These are phyloP conservation scores for Pseudopithomyces maydicus DNA, from an alignment of 2,329 filamentous ascomycete species.

Conservation along the genomic window DNA sequence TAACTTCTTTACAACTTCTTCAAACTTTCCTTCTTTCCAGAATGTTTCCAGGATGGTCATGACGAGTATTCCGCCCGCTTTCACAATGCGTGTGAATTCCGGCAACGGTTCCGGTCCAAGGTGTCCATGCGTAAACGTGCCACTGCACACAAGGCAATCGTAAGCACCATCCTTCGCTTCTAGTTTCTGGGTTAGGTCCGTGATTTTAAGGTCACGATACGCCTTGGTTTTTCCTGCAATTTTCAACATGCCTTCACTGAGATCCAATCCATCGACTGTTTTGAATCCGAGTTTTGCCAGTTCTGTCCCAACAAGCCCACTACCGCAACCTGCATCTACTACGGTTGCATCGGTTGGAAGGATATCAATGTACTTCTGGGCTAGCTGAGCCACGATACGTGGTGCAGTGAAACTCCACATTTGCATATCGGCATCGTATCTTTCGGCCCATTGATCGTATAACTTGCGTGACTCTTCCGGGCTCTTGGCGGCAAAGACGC, in stretches of 20 bases:
- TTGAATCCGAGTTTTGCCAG: constrained; percentile 52
- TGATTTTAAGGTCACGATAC: constrained; percentile 53
- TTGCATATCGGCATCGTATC: constrained; percentile 51
- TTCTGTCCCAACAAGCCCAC: constrained; percentile 57
- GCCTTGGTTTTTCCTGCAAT: constrained; percentile 55
- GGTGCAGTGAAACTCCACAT: constrained; percentile 51
- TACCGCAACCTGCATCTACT: constrained; percentile 63
- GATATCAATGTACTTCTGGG: constrained; percentile 20
- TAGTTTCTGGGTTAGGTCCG: constrained; percentile 55
- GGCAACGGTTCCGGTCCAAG: constrained; percentile 56
- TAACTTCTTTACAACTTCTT: constrained; percentile 51
- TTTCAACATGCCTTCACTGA: constrained; percentile 59
- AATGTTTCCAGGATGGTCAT: constrained; percentile 58
- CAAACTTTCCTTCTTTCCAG: constrained; percentile 56
- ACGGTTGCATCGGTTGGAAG: constrained; percentile 39
- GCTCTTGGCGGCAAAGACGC: constrained; percentile 44
- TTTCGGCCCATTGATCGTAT: constrained; percentile 55
- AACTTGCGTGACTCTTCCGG: constrained; percentile 46
- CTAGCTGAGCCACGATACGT: constrained; percentile 37
- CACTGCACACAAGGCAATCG: constrained; percentile 59
- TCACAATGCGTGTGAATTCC: constrained; percentile 58
- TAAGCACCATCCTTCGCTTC: constrained; percentile 49
- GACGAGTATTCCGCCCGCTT: constrained; percentile 54
- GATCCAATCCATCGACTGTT: constrained; percentile 59
- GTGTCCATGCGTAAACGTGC: constrained; percentile 62